Evolutionary conservation across 2,329 filamentous ascomycete genomes (phyloP), one percentile per base, ranked within the genome.

Genomic region (Penicillium sp.): DNA sequence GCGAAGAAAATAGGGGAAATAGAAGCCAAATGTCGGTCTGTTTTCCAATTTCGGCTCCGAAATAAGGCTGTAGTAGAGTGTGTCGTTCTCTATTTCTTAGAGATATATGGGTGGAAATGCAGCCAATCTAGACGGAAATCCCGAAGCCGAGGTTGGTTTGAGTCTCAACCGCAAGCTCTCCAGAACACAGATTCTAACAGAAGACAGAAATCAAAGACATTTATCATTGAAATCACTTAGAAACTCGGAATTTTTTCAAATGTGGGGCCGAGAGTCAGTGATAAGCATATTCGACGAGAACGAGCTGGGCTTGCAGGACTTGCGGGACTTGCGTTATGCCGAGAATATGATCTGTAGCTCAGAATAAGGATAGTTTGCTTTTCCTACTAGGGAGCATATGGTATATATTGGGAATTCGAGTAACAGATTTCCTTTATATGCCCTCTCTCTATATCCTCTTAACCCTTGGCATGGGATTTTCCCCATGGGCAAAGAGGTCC

Each of bases 281-380:
- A 52, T 52, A 35, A 43, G 38, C 50, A 52, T 52, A 51, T 21
- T 50, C 23, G 12, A 50, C 31, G 27, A 42, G 49, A 15, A 41
- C 6, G 17, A 42, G 35, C 15, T 42, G 19, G 38, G 8, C 17
- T 19, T 19, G 29, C 4, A 35, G 12, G 27, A 6, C 27, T 45
- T 45, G 15, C 17, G 13, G 25, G 25, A n/a, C 6, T 46, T 4
- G 41, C 8, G 13, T 6, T 43, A 29, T 48, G 19, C 45, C n/a
- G 27, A 27, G 47, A 37, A 27, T 33, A 25, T 37, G 33, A 50
- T 50, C 17, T 38, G 4, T 27, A 23, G 9, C 40, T 13, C 40
- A 8, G 21, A 17, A 13, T 2, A 21, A 23, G 13, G 13, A 15
- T 35, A 17, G 33, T 17, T 17, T 8, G 5, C 12, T 33, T 33